Base-by-base conservation (phyloP, 2,329 filamentous ascomycete genomes). In the Aureobasidium sp. region DNA sequence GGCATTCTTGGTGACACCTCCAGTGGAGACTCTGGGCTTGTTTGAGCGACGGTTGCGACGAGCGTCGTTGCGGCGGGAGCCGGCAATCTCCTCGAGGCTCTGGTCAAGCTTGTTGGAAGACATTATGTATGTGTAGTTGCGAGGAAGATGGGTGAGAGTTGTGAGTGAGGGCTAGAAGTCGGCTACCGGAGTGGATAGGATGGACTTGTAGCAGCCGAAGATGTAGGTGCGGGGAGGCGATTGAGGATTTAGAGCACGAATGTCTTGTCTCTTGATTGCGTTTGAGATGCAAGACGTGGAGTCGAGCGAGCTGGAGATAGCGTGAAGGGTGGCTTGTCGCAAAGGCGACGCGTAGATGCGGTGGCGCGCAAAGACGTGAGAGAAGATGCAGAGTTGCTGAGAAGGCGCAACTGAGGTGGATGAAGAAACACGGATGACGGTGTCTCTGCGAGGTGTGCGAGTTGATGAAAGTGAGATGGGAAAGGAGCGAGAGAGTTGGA, bases 61-160 rank as follows among this genome's bases (percentile, higher is more conserved):
- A 58, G 74, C 71, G 60, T 74, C 61, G 54, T 60, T 56, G 52
- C 60, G 60, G 55, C 63, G 62, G 24, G 40, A 19, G 54, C 53
- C 57, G 70, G 72, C 76, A 67, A 98, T 96, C 75, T 96, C 90
- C 71, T 97, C 93, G 63, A 98, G 88, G 76, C 90, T 90, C 78
- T 94, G 85, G 72, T 96, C 90, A 68, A 98, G 86, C 77, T 96
- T 96, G n/a, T n/a, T n/a, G 77, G 83, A 85, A 78, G 89, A 88
- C 90, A 95, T 95, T 54, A 49, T 55, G 38, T 41, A 44, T 48
- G 35, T 48, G 38, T 56, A 52, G 48, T 29, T 40, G 37, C 27
- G 25, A 29, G 19, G 38, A 21, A 50, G 25, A 39, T 16, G 29
- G 25, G 32, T 50, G 45, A 27, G 37, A 41, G 48, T 51, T 40